These are phyloP conservation scores for Phytophthora boehmeriae DNA, from an alignment of 352 stramenopile species.

Conservation along the genomic window DNA sequence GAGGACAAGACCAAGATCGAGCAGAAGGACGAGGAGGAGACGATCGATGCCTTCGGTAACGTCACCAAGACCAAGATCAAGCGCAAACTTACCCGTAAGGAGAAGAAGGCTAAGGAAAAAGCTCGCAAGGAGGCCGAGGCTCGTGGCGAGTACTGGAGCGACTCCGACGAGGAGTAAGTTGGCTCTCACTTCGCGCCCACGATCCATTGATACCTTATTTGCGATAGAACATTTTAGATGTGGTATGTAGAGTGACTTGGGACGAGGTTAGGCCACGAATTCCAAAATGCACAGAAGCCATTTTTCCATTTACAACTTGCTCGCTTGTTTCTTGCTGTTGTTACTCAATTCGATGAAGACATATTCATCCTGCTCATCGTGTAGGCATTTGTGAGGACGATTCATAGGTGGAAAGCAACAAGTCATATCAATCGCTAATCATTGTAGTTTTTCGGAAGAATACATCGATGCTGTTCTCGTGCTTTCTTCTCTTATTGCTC, in stretches of 20 bases:
- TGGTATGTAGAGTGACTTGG: slow-evolving; percentile 49
- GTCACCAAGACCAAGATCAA: slow-evolving; percentile 89
- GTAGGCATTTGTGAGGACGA: too few species aligned
- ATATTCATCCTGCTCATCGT: too few species aligned
- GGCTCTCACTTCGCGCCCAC: slow-evolving; percentile 31
- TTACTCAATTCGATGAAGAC: too few species aligned
- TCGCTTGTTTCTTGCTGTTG: neutral
- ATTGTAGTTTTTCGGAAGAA: slow-evolving; percentile 37
- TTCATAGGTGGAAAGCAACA: too few species aligned
- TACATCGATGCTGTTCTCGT: slow-evolving; percentile 30
- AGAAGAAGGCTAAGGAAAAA: slow-evolving; percentile 90
- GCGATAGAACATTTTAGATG: slow-evolving; percentile 43
- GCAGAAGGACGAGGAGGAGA: slow-evolving; percentile 89
- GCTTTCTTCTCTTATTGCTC: slow-evolving; percentile 13
- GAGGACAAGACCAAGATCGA: slow-evolving; percentile 93
- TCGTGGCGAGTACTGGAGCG: slow-evolving; percentile 83
- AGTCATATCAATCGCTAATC: too few species aligned
- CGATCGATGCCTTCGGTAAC: slow-evolving; percentile 85
- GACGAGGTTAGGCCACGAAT: slow-evolving; percentile 38
- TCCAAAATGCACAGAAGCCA: slow-evolving; percentile 39
- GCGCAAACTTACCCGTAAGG: slow-evolving; percentile 91
- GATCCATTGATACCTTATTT: slow-evolving; percentile 51
- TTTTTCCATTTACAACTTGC: slow-evolving; percentile 8
- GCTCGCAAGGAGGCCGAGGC: slow-evolving; percentile 88
- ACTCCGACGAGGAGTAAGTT: slow-evolving; percentile 77